Conservation (phyloP, 345 rosid species). For the Cardamine resedifolia region DNA sequence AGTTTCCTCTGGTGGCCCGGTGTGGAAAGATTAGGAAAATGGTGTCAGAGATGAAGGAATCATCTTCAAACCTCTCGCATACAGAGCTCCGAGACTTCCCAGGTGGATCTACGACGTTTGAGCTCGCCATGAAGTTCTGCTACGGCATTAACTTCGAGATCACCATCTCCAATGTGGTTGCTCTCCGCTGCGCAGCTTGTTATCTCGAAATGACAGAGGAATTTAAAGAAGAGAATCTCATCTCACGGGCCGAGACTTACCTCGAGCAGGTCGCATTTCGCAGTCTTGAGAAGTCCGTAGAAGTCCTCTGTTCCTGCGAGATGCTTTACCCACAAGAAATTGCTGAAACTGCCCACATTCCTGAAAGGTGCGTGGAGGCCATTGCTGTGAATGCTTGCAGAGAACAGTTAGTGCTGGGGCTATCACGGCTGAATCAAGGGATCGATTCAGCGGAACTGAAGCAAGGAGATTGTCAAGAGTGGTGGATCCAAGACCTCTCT, state of each 20-base stretch:
- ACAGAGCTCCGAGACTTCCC: slow-evolving; percentile 66
- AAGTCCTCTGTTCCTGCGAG: slow-evolving; percentile 68
- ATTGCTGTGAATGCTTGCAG: slow-evolving; percentile 75
- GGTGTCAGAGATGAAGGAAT: slow-evolving; percentile 59
- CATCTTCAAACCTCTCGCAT: slow-evolving; percentile 47
- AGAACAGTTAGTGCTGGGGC: slow-evolving; percentile 68
- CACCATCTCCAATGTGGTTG: slow-evolving; percentile 61
- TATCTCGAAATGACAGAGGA: slow-evolving; percentile 90
- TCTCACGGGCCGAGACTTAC: slow-evolving; percentile 60
- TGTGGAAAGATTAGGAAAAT: slow-evolving; percentile 79
- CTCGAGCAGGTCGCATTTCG: slow-evolving; percentile 60
- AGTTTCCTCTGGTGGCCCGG: slow-evolving; percentile 90
- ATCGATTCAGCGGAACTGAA: slow-evolving; percentile 49
- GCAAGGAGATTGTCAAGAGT: slow-evolving; percentile 47
- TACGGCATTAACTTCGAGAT: slow-evolving; percentile 93
- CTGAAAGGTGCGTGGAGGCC: slow-evolving; percentile 66
- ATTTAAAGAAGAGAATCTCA: slow-evolving; percentile 66
- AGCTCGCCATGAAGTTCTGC: slow-evolving; percentile 91
- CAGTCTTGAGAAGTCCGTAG: slow-evolving; percentile 65
- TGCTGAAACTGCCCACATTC: slow-evolving; percentile 55
- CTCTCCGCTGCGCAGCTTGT: slow-evolving; percentile 66
- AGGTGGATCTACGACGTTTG: slow-evolving; percentile 72
- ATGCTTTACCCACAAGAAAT: slow-evolving; percentile 31
- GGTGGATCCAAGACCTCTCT: slow-evolving; percentile 90
- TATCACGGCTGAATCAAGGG: slow-evolving; percentile 23